Percentiles rank a stretch among this genome's conserved stretches.
Conservation (phyloP, 192 early-diverging fungal species). For the Bifiguratus adelaidae region DNA sequence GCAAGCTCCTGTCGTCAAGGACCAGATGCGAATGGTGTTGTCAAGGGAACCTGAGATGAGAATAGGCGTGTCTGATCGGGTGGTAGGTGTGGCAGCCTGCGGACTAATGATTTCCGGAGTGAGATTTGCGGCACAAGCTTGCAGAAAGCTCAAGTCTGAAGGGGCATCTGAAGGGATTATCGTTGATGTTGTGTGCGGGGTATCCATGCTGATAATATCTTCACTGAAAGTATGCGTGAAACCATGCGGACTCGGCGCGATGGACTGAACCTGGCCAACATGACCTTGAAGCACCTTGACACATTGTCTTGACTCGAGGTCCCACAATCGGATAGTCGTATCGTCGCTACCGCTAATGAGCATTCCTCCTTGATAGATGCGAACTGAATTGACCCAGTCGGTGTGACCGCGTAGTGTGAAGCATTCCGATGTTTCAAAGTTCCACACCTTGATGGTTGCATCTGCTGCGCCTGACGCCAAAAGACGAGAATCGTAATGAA, state of each 20-base stretch:
- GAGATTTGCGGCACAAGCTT: not conserved
- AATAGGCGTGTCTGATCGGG: slow-evolving; percentile 25
- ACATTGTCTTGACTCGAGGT: slow-evolving; percentile 60
- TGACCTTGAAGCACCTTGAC: slow-evolving; percentile 63
- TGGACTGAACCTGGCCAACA: slow-evolving; percentile 60
- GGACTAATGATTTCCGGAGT: not conserved
- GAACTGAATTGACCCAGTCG: slow-evolving; percentile 89
- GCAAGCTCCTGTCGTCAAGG: slow-evolving; percentile 66
- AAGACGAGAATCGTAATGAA: slow-evolving; percentile 71
- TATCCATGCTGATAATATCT: slow-evolving; percentile 11
- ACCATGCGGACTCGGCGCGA: slow-evolving; percentile 8
- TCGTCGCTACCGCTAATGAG: slow-evolving; percentile 88
- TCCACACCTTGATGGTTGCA: slow-evolving; percentile 80
- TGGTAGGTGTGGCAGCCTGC: not conserved
- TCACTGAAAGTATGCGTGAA: slow-evolving; percentile 20
- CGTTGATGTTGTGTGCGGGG: no score
- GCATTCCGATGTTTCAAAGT: slow-evolving; percentile 55
- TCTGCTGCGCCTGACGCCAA: slow-evolving; percentile 83
- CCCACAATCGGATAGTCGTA: slow-evolving; percentile 72
- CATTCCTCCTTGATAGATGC: slow-evolving; percentile 51
- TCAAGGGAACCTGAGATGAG: slow-evolving; percentile 82
- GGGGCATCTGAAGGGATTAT: no score
- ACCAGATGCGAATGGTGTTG: slow-evolving; percentile 88
- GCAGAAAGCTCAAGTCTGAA: no score
- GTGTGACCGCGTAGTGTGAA: slow-evolving; percentile 72